Conservation (phyloP, 345 rosid genomes). For the Eucalyptus urophylla region DNA sequence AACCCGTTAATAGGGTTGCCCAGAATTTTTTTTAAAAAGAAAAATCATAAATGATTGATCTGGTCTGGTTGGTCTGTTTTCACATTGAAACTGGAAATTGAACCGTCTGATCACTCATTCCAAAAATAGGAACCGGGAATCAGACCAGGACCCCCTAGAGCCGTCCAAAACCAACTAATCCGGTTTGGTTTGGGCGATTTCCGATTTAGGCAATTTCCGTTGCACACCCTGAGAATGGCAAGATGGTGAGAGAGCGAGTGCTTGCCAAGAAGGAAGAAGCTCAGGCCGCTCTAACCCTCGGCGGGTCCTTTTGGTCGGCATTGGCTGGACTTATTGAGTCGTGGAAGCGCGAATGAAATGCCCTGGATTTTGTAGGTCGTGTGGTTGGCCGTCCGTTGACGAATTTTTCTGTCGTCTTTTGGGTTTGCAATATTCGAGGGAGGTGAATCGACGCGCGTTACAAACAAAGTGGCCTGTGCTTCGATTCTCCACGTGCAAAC, state of each 20-base stretch:
- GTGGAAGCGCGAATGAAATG: not conserved
- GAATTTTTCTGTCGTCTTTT: not conserved
- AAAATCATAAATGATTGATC: no score
- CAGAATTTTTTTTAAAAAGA: no score
- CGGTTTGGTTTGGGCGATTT: accelerated
- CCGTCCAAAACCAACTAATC: accelerated
- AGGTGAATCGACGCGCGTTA: not conserved
- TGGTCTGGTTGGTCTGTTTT: accelerated
- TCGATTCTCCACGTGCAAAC: not conserved
- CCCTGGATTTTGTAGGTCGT: not conserved
- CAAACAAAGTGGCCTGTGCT: not conserved
- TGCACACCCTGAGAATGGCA: not conserved
- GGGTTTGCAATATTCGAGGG: not conserved
- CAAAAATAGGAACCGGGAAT: no score
- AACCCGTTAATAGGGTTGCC: no score
- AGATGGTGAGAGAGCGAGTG: not conserved
- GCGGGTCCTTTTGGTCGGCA: constrained; percentile 25
- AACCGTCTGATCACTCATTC: accelerated
- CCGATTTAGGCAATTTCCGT: accelerated
- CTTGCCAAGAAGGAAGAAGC: not conserved
- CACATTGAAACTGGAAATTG: accelerated
- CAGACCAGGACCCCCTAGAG: accelerated
- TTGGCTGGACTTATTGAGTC: constrained; percentile 3
- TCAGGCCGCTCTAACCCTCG: constrained; percentile 5
- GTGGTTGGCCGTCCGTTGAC: not conserved